These are phyloP conservation scores for Penicillium diatomitis DNA, from an alignment of 495 filamentous ascomycete genomes.

Conservation along the genomic window DNA sequence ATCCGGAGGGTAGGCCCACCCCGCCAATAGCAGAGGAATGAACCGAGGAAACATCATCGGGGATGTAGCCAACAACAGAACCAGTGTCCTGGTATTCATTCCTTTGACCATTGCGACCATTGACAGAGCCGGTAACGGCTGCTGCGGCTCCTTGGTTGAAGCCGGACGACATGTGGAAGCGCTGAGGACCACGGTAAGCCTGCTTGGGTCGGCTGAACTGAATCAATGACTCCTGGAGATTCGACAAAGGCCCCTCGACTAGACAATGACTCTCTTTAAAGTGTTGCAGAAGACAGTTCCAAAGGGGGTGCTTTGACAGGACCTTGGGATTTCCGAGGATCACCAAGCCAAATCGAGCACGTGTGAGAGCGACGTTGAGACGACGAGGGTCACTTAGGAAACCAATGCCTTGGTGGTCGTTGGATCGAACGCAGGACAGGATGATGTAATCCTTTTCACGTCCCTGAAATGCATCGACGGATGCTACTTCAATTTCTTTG, in stretches of 20 bases:
- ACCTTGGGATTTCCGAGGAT: slow-evolving; percentile 99
- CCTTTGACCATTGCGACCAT: slow-evolving; percentile 42
- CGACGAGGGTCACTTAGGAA: slow-evolving; percentile 97
- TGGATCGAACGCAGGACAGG: slow-evolving; percentile 94
- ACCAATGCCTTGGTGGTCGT: slow-evolving; percentile 98
- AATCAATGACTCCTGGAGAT: slow-evolving; percentile 86
- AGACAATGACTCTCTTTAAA: slow-evolving; percentile 97
- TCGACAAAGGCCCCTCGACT: slow-evolving; percentile 93
- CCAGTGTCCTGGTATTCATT: slow-evolving; percentile 78
- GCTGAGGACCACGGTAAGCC: slow-evolving; percentile 81
- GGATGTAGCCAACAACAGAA: slow-evolving; percentile 87
- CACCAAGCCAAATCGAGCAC: slow-evolving; percentile 91
- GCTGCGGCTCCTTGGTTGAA: slow-evolving; percentile 55
- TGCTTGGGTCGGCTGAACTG: slow-evolving; percentile 94
- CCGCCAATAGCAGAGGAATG: slow-evolving; percentile 87
- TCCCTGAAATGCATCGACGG: slow-evolving; percentile 97
- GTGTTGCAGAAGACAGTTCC: slow-evolving; percentile 92
- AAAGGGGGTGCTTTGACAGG: slow-evolving; percentile 91
- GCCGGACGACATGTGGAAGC: slow-evolving; percentile 62
- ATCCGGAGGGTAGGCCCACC: slow-evolving; percentile 68
- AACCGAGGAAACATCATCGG: slow-evolving; percentile 92
- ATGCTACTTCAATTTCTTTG: slow-evolving; percentile 98
- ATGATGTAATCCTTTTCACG: slow-evolving; percentile 99
- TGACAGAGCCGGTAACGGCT: slow-evolving; percentile 39
- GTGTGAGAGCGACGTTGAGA: slow-evolving; percentile 96